phyloP scores from a whole-genome alignment of 1,284 basidiomycete species.

The Malassezia psittaci region DNA sequence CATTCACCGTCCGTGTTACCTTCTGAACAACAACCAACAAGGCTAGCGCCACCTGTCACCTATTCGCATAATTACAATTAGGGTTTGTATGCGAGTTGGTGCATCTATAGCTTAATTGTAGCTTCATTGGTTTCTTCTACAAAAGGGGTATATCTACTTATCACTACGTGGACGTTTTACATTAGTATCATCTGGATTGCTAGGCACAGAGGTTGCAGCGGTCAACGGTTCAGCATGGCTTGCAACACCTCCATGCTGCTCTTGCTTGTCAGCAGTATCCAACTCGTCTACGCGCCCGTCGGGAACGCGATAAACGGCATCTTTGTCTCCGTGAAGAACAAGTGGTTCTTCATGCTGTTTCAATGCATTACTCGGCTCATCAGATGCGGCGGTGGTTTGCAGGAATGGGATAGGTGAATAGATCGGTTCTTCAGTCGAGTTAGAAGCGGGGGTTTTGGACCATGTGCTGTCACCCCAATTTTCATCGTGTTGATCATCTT shows the following conservation, averaged over 20 bases:
- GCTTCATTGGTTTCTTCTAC: too few species aligned
- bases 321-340: background rate
- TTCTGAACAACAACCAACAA: too few species aligned
- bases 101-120: too few species aligned
- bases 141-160: background rate
- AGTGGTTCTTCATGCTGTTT: background rate
- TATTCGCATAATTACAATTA: too few species aligned
- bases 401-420: conserved; percentile 13
- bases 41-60: too few species aligned
- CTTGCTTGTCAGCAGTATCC: conserved; percentile 3
- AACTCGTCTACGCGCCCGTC: conserved; percentile 18
- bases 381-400: background rate
- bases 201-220: conserved; percentile 3
- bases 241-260: conserved; percentile 7
- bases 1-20: too few species aligned
- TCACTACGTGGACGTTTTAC: background rate
- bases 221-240: conserved; percentile 7
- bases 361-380: background rate
- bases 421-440: background rate
- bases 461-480: background rate
- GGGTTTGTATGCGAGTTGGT: too few species aligned
- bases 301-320: conserved; percentile 13
- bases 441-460: background rate
- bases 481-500: background rate
- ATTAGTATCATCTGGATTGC: background rate